A percentile compares a stretch with the other conserved stretches of the same genome.
These are phyloP conservation scores for Tricholomella constricta DNA, from an alignment of 768 basidiomycete genomes.

Conservation along the genomic window DNA sequence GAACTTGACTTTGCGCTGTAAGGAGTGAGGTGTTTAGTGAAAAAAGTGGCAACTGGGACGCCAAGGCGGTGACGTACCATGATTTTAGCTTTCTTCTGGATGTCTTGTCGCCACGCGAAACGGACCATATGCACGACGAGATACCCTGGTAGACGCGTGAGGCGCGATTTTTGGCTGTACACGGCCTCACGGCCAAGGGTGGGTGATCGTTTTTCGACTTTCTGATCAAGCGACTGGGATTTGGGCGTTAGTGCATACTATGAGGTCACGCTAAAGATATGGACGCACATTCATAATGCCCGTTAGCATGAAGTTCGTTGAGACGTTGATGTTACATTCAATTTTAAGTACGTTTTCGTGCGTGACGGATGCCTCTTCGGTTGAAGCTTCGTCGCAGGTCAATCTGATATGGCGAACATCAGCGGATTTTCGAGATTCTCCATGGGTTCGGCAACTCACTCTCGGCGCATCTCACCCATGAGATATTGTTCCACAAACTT, in stretches of 20 bases:
- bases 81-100: slow-evolving; percentile 92
- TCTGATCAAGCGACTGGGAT: slow-evolving; percentile 77
- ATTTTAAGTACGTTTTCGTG: slow-evolving; percentile 83
- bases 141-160: slow-evolving; percentile 83
- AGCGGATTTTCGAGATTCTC: neutral
- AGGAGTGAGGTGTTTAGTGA: neutral
- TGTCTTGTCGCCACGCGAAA: slow-evolving; percentile 93
- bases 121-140: slow-evolving; percentile 94
- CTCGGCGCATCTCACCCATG: slow-evolving; percentile 75
- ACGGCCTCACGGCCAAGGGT: slow-evolving; percentile 77
- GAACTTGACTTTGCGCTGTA: slow-evolving; percentile 89
- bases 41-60: neutral
- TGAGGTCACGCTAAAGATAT: neutral
- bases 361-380: slow-evolving; percentile 66
- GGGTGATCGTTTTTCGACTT: slow-evolving; percentile 83
- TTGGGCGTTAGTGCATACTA: neutral
- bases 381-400: slow-evolving; percentile 78
- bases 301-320: slow-evolving; percentile 85
- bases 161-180: slow-evolving; percentile 78
- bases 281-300: slow-evolving; percentile 76
- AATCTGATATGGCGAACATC: slow-evolving; percentile 46
- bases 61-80: slow-evolving; percentile 57
- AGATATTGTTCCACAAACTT: slow-evolving; percentile 82
- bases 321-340: slow-evolving; percentile 86
- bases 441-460: slow-evolving; percentile 38